These are phyloP conservation scores for Phytomonas serpens DNA, from an alignment of 208 protist genomes.

Conservation along the genomic window DNA sequence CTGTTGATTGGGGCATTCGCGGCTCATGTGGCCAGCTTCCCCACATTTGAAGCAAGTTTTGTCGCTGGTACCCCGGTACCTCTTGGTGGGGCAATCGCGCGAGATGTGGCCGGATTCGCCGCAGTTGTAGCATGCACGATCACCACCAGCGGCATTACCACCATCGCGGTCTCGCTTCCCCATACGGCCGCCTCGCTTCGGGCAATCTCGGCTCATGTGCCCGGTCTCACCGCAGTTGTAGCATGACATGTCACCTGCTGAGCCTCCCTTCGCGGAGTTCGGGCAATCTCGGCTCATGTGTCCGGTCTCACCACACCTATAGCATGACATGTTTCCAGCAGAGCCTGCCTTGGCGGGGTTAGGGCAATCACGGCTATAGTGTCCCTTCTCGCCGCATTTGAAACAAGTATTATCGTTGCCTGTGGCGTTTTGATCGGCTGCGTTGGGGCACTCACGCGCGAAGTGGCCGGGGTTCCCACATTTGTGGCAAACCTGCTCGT, in stretches of 20 bases:
- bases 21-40: conserved; percentile 58
- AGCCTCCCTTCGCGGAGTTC: conserved; percentile 33
- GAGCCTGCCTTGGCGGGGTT: conserved; percentile 39
- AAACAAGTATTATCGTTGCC: conserved; percentile 66
- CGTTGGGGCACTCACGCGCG: conserved; percentile 71
- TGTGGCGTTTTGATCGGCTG: conserved; percentile 13
- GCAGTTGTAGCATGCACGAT: conserved; percentile 80
- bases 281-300: conserved; percentile 85
- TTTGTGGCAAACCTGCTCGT: conserved; percentile 42
- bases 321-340: conserved; percentile 54
- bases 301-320: conserved; percentile 74
- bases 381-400: conserved; percentile 61
- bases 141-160: conserved; percentile 19
- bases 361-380: conserved; percentile 85
- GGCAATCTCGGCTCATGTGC: conserved; percentile 83
- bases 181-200: conserved; percentile 20
- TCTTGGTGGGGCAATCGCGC: conserved; percentile 70
- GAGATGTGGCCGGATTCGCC: conserved; percentile 65
- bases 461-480: conserved; percentile 84
- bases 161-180: conserved; percentile 1
- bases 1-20: conserved; percentile 63
- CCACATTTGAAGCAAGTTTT: conserved; percentile 66
- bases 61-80: conserved; percentile 46
- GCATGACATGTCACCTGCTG: conserved; percentile 40
- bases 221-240: conserved; percentile 81